These are phyloP conservation scores for Cryptococcus sp. DNA, from an alignment of 1,284 basidiomycete genomes.

Conservation along the genomic window DNA sequence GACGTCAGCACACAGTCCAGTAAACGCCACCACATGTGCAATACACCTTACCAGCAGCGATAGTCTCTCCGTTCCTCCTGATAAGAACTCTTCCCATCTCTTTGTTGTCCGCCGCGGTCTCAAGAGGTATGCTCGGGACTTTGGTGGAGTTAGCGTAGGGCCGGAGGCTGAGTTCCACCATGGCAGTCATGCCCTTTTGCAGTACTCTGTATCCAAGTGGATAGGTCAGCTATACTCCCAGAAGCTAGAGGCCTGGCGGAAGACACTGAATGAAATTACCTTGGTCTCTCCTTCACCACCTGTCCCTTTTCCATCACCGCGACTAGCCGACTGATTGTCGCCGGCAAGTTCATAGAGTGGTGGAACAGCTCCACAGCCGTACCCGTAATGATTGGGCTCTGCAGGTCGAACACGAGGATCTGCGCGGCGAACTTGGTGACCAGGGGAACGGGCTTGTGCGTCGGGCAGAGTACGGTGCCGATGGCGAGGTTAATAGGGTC, in stretches of 20 bases:
- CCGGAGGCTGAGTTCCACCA: constrained; percentile 76
- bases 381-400: constrained; percentile 83
- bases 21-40: no score
- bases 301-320: constrained; percentile 76
- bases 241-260: neutral
- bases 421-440: constrained; percentile 75
- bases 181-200: constrained; percentile 75
- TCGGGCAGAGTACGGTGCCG: constrained; percentile 83
- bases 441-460: constrained; percentile 65
- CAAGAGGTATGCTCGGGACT: constrained; percentile 69
- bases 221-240: no score
- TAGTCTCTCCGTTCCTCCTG: constrained; percentile 85
- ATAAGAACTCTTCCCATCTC: constrained; percentile 93
- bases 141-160: constrained; percentile 53
- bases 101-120: constrained; percentile 85
- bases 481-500: constrained; percentile 83
- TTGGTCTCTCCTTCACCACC: constrained; percentile 72
- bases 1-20: neutral
- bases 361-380: constrained; percentile 90
- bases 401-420: constrained; percentile 90
- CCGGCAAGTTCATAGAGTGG: constrained; percentile 88
- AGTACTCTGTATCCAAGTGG: constrained; percentile 62
- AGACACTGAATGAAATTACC: constrained; percentile 62
- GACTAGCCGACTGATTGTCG: constrained; percentile 74
- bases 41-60: constrained; percentile 63